phyloP scores from a whole-genome alignment of 2,329 filamentous ascomycete species.

The Phialemoniopsis sp. region DNA sequence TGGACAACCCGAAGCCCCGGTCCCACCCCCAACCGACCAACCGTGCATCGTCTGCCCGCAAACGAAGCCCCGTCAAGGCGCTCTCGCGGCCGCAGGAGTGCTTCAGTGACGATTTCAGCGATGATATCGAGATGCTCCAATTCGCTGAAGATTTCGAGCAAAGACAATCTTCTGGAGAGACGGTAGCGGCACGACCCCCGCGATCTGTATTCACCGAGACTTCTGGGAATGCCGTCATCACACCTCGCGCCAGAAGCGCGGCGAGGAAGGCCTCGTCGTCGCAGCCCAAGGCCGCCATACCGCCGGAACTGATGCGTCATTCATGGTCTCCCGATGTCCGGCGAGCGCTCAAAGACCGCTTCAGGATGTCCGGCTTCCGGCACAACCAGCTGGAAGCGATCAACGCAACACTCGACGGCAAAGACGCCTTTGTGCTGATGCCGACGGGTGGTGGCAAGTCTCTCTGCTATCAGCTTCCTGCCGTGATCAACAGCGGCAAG shows the following conservation, averaged over 20 bases:
- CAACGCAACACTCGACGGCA: slow-evolving; percentile 82
- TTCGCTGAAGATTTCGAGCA: slow-evolving; percentile 46
- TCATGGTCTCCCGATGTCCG: slow-evolving; percentile 87
- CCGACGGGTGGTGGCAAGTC: slow-evolving; percentile 97
- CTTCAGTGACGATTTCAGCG: slow-evolving; percentile 24
- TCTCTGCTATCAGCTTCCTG: slow-evolving; percentile 91
- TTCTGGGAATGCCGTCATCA: slow-evolving; percentile 37
- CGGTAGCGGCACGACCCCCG: slow-evolving; percentile 9
- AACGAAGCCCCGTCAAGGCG: slow-evolving; percentile 4
- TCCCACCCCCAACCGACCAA: background rate
- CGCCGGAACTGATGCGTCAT: slow-evolving; percentile 55
- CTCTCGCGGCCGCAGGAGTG: slow-evolving; percentile 4
- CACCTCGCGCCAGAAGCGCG: slow-evolving; percentile 23
- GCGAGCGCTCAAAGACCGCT: slow-evolving; percentile 73
- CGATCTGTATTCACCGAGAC: slow-evolving; percentile 40
- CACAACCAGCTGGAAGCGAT: slow-evolving; percentile 93
- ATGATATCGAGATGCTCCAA: slow-evolving; percentile 41
- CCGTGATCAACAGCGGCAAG: slow-evolving; percentile 74
- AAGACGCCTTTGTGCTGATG: slow-evolving; percentile 95
- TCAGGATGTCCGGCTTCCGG: slow-evolving; percentile 82
- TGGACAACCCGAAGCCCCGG: background rate
- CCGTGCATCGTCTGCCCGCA: too few relatives aligned
- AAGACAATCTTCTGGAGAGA: slow-evolving; percentile 27
- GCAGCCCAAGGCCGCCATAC: slow-evolving; percentile 29
- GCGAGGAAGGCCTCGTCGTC: slow-evolving; percentile 21